Percentiles rank a stretch among this genome's conserved stretches.
phyloP scores from a whole-genome alignment of 768 basidiomycete genomes.

The Collybiopsis confluens region DNA sequence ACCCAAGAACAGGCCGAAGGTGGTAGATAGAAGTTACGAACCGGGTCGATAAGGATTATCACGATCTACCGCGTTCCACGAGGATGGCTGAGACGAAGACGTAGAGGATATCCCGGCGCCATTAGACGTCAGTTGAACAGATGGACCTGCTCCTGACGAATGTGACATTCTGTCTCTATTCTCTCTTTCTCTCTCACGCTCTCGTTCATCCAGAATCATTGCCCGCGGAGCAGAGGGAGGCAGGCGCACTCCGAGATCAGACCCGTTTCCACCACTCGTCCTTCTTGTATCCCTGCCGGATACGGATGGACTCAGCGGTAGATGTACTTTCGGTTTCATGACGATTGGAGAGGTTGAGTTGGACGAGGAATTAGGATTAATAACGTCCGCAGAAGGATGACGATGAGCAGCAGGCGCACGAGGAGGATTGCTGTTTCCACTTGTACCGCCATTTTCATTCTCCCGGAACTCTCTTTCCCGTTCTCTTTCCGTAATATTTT shows the following conservation, averaged over 20 bases:
- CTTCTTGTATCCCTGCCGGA: conserved; percentile 11
- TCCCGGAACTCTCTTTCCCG: conserved; percentile 17
- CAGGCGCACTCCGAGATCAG: conserved; percentile 18
- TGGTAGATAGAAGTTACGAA: conserved; percentile 41
- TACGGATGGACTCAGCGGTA: conserved; percentile 4
- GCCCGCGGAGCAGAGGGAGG: conserved; percentile 35
- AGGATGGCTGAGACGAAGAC: conserved; percentile 21
- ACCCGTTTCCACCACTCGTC: conserved; percentile 7
- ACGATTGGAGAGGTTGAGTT: conserved; percentile 28
- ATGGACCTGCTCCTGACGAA: conserved; percentile 44
- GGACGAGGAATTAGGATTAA: conserved; percentile 38
- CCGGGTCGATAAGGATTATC: conserved; percentile 15
- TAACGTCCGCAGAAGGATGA: conserved; percentile 46
- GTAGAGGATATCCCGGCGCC: conserved; percentile 22
- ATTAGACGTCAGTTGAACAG: conserved; percentile 15
- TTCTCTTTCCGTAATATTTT: conserved; percentile 21
- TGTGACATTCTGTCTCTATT: conserved; percentile 35
- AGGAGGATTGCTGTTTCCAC: conserved; percentile 16
- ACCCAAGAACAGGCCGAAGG: no score
- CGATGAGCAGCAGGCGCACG: conserved; percentile 25
- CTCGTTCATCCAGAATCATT: conserved; percentile 31
- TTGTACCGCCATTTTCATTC: conserved; percentile 20
- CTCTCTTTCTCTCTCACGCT: background rate
- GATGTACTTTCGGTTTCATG: no score
- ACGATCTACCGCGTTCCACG: conserved; percentile 10